phyloP scores from a whole-genome alignment of 495 filamentous ascomycete species.

The Xylaria acuta region DNA sequence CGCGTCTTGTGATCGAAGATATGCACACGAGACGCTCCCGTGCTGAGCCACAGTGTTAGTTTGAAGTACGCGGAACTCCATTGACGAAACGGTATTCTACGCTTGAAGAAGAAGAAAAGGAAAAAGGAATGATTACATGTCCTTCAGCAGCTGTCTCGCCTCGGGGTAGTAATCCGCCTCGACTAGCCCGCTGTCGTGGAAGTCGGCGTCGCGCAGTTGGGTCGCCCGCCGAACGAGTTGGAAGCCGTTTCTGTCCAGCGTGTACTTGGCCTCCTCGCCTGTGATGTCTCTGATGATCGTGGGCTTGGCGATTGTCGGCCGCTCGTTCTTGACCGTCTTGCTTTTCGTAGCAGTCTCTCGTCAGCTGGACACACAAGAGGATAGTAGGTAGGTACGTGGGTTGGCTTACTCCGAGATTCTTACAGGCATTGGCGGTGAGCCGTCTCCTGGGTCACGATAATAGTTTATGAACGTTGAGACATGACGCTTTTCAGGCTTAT shows the following conservation, averaged over 20 bases:
- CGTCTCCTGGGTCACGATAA: constrained; percentile 66
- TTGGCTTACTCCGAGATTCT: constrained; percentile 50
- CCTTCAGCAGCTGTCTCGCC: constrained; percentile 63
- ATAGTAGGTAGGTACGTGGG: not conserved
- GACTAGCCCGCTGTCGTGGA: constrained; percentile 67
- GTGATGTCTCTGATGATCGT: constrained; percentile 49
- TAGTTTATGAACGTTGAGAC: constrained; percentile 65
- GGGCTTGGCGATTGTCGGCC: constrained; percentile 48
- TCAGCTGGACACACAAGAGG: not conserved
- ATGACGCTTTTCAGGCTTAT: constrained; percentile 36
- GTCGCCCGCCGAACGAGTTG: constrained; percentile 43
- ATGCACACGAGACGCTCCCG: constrained; percentile 65
- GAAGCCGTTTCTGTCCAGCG: constrained; percentile 49
- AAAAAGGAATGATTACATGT: too few relatives aligned
- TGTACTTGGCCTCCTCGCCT: constrained; percentile 43
- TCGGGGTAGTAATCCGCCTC: constrained; percentile 67
- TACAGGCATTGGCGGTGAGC: constrained; percentile 59
- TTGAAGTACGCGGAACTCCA: not conserved
- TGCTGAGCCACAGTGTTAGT: constrained; percentile 46
- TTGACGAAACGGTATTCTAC: too few relatives aligned
- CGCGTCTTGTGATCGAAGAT: constrained; percentile 81
- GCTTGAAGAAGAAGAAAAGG: not conserved
- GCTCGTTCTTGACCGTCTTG: constrained; percentile 53
- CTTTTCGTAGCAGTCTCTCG: constrained; percentile 12
- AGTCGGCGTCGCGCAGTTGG: constrained; percentile 51